Percentiles rank a stretch among this genome's conserved stretches.
Conservation (phyloP, 176 grass and related monocot genomes). For the Avena eriantha region DNA sequence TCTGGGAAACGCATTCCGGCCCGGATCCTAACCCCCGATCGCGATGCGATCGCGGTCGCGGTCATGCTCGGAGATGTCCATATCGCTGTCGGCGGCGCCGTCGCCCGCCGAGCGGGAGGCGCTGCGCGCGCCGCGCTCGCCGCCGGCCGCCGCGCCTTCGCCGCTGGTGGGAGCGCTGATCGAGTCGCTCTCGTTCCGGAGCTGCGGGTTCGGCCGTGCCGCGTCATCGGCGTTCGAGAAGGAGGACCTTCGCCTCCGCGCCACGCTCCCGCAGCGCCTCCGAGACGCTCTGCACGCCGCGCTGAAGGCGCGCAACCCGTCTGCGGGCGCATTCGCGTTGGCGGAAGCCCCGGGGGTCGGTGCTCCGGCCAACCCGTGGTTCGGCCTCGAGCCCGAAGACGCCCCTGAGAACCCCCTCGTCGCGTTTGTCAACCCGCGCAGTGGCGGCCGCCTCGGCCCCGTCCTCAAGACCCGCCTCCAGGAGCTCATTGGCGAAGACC, state of each 20-base stretch:
- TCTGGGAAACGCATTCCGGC: constrained; percentile 31
- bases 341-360: not conserved
- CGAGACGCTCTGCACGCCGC: constrained; percentile 62
- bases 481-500: constrained; percentile 80
- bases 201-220: constrained; percentile 68
- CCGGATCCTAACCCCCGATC: not conserved
- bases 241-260: constrained; percentile 64
- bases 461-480: constrained; percentile 85
- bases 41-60: constrained; percentile 45
- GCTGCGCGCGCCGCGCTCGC: constrained; percentile 23
- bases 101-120: constrained; percentile 33
- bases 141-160: not conserved
- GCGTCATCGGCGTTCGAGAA: constrained; percentile 56
- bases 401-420: constrained; percentile 71
- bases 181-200: constrained; percentile 60
- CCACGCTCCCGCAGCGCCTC: constrained; percentile 59
- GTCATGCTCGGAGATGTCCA: constrained; percentile 41
- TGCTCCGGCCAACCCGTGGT: constrained; percentile 24
- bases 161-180: constrained; percentile 52
- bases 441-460: constrained; percentile 80
- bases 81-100: constrained; percentile 38
- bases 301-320: constrained; percentile 51
- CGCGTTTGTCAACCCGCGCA: constrained; percentile 88
- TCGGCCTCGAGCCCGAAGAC: constrained; percentile 51
- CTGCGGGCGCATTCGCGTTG: constrained; percentile 32